phyloP scores from a whole-genome alignment of 2,329 filamentous ascomycete species.

The Pyrenochaeta sp. region DNA sequence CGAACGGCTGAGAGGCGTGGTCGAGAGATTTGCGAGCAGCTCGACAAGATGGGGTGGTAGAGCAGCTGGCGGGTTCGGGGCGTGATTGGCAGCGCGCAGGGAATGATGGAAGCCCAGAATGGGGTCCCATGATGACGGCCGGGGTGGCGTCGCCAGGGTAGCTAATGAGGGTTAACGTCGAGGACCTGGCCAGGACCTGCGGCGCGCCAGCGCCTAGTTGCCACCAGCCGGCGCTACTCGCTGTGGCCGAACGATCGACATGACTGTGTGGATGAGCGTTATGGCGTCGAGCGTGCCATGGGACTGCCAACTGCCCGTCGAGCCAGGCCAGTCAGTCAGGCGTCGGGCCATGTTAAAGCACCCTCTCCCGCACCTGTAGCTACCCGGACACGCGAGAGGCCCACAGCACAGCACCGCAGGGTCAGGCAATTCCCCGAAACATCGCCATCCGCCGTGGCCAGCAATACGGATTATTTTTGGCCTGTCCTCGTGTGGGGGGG shows the following conservation, averaged over 20 bases:
- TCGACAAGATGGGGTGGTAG: slow-evolving; percentile 7
- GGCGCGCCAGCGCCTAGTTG: slow-evolving; percentile 1
- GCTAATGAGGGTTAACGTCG: slow-evolving; percentile 17
- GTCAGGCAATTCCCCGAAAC: slow-evolving; percentile 23
- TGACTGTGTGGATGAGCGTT: slow-evolving; percentile 11
- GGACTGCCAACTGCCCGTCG: too few species aligned
- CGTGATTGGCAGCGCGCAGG: slow-evolving; percentile 16
- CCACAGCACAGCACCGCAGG: neutral
- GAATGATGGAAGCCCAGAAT: slow-evolving; percentile 25
- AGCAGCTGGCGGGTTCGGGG: slow-evolving; percentile 10
- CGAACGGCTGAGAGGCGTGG: slow-evolving; percentile 21
- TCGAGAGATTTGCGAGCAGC: slow-evolving; percentile 25
- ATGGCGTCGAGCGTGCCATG: too few species aligned
- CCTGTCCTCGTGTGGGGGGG: slow-evolving; percentile 18
- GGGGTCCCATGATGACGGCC: slow-evolving; percentile 17
- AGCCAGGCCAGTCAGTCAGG: slow-evolving; percentile 3
- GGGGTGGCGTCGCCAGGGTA: slow-evolving; percentile 10
- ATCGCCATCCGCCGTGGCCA: too few species aligned
- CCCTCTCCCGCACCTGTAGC: too few species aligned
- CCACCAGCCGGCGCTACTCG: slow-evolving; percentile 6
- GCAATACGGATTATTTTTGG: slow-evolving; percentile 29
- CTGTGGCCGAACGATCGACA: slow-evolving; percentile 9
- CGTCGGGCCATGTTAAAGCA: neutral
- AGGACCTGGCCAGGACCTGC: slow-evolving; percentile 5
- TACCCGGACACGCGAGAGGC: too few species aligned